Evolutionary conservation across 2,329 filamentous ascomycete species (phyloP), one percentile per base, ranked within the genome.

Genomic region (Alternaria hordeiaustralica): DNA sequence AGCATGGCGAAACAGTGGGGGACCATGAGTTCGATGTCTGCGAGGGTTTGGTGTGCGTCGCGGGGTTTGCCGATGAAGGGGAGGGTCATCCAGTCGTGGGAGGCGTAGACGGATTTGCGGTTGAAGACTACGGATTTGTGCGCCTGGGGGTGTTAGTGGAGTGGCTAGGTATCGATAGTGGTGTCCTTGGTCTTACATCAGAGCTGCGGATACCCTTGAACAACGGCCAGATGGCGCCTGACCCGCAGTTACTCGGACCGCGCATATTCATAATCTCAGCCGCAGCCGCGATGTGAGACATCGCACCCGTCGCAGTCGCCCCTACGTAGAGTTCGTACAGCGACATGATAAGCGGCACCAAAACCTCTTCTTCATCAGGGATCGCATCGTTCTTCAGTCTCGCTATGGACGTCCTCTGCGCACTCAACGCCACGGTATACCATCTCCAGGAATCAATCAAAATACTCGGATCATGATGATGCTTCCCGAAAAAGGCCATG

Each of bases 401-500:
- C 3, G 65, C 60, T 7, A 78, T 60, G 1, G 75, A 70, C 15
- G 55, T 58, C n/a, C 75, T 61, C 36, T 77, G 75, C 11, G 66
- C 64, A 33, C 70, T 66, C 10, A 78, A 60, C n/a, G 74, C 72
- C n/a, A 65, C 60, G 6, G 65, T 74, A 49, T 78, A 78, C 76
- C 75, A 78, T 30, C 70, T 67, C 59, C 73, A 78, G 0, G 75
- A 77, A 23, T 78, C 76, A 3, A 75, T 62, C 7, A 77, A 50
- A 21, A 78, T 73, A 12, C 71, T 64, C 2, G 71, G 61, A 44
- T 78, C 71, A n/a, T 70, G 49, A 47, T 77, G 73, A 5, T 73
- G 45, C n/a, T 72, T 74, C 5, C 73, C 75, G 30, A 72, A 78
- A 26, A 73, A 78, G 1, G 75, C 75, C 76, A 78, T 77, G 11